Base-by-base conservation (phyloP, 176 grass and related monocot species). In the Avena eriantha region DNA sequence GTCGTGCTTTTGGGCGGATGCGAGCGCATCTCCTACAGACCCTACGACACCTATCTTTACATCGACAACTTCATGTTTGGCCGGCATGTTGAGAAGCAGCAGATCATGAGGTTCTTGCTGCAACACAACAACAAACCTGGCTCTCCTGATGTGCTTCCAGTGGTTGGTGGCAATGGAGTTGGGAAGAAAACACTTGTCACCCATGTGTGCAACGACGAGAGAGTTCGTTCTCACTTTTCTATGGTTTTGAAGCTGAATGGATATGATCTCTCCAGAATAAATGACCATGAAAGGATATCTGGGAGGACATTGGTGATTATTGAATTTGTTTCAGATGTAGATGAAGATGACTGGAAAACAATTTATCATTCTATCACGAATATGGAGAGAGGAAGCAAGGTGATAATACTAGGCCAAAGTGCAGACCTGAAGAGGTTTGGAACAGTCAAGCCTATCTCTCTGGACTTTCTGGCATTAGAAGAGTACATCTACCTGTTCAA, bases 401-500 rank as follows among this genome's bases (percentile, higher is more conserved):
- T 41, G 39, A 41, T 41, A 41, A 41, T 41, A 41, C 0, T 41
- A 41, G 39, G 39, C 39, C 39, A 1, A 41, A 41, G 39, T 0
- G 6, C 39, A 41, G 39, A 41, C 39, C 7, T 41, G 1, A 41
- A 41, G 39, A 82, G 21, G 36, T 71, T 71, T 82, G 80, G 80
- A 82, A 70, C 65, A 0, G 3, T 70, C 19, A 54, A 57, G 7
- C 66, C 31, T 50, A 39, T 57, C 22, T 17, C 22, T 10, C 31
- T 82, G 4, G 17, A 11, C 3, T 16, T 1, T 2, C 3, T 83
- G 19, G 2, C 8, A 35, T 22, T 15, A 6, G 48, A 82, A 14
- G 80, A 82, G 49, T 70, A 39, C 49, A 39, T 1, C 3, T 82
- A 82, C 29, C 48, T 82, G 5, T 36, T 82, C 65, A 71, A 71